Evolutionary conservation across 805 yeast genomes (phyloP).

Genomic region (Metschnikowia sp.): DNA sequence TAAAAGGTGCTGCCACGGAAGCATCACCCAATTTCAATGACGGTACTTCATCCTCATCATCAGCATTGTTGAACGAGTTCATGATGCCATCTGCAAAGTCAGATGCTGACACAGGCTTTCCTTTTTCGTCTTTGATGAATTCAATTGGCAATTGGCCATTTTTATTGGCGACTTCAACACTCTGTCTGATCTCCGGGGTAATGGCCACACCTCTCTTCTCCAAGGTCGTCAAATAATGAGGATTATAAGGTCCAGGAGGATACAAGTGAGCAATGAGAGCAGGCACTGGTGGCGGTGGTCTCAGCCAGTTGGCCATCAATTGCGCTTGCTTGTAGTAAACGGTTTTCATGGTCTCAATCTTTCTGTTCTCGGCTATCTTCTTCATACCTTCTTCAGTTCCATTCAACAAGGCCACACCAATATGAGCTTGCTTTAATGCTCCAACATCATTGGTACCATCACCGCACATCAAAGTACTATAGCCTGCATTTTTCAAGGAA

Average conservation of each 20-base stretch:
- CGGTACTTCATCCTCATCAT: conserved; percentile 81
- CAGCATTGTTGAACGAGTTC: conserved; percentile 51
- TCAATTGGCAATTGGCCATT: conserved; percentile 26
- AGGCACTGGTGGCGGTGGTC: conserved; percentile 83
- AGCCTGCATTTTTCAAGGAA: conserved; percentile 81
- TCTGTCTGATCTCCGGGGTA: conserved; percentile 66
- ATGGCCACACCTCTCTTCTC: conserved; percentile 79
- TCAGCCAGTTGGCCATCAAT: conserved; percentile 75
- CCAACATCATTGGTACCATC: conserved; percentile 99
- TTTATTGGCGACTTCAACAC: conserved; percentile 52
- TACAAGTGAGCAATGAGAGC: conserved; percentile 85
- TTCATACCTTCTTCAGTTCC: conserved; percentile 95
- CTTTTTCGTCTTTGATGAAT: conserved; percentile 18
- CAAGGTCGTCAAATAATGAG: conserved; percentile 80
- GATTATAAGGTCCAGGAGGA: conserved; percentile 94
- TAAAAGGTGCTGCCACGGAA: conserved; percentile 98
- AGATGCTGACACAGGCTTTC: conserved; percentile 16
- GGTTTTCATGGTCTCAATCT: conserved; percentile 56
- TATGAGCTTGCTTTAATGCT: conserved; percentile 96
- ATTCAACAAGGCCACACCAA: conserved; percentile 95
- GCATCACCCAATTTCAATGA: conserved; percentile 95
- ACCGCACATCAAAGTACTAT: conserved; percentile 97
- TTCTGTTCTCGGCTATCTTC: conserved; percentile 79
- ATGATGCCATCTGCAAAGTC: conserved; percentile 60
- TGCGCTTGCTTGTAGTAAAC: conserved; percentile 84